Evolutionary conservation across 176 grass and related monocot species (phyloP).

Genomic region (Zoysia japonica): DNA sequence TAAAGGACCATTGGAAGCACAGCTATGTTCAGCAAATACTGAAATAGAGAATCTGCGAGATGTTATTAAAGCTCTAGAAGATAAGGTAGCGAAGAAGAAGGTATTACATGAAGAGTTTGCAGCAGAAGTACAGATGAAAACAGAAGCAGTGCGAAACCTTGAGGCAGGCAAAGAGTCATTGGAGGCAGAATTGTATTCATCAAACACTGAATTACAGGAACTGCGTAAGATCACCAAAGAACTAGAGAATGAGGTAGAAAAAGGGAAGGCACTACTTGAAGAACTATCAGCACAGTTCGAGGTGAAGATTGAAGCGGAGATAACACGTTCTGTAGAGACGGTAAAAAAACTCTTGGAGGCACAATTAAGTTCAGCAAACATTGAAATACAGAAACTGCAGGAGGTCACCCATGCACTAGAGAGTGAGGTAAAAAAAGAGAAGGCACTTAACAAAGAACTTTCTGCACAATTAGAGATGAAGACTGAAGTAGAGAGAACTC

Average conservation of each 20-base stretch:
- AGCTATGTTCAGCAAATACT: constrained; percentile 51
- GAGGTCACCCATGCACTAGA: constrained; percentile 48
- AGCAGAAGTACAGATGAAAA: constrained; percentile 26
- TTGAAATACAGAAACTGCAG: constrained; percentile 47
- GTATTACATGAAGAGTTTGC: constrained; percentile 44
- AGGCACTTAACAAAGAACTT: constrained; percentile 54
- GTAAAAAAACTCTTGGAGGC: constrained; percentile 54
- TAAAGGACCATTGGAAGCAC: constrained; percentile 53
- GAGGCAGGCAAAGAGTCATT: constrained; percentile 45
- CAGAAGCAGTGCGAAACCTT: constrained; percentile 21
- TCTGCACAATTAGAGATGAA: constrained; percentile 30
- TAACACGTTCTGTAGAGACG: constrained; percentile 34
- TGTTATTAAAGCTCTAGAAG: constrained; percentile 47
- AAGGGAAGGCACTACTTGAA: constrained; percentile 54
- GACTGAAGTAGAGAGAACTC: background rate
- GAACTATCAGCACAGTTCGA: constrained; percentile 44
- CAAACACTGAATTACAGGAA: constrained; percentile 47
- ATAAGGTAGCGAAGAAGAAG: constrained; percentile 55
- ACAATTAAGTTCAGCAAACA: constrained; percentile 56
- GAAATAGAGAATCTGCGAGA: constrained; percentile 49
- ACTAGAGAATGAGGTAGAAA: constrained; percentile 50
- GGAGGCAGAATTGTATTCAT: constrained; percentile 56
- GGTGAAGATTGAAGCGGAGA: constrained; percentile 31
- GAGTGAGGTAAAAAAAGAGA: constrained; percentile 58
- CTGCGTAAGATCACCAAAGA: constrained; percentile 34